phyloP scores from a whole-genome alignment of 78 protist genomes.

The Dictyostelium firmibasis region DNA sequence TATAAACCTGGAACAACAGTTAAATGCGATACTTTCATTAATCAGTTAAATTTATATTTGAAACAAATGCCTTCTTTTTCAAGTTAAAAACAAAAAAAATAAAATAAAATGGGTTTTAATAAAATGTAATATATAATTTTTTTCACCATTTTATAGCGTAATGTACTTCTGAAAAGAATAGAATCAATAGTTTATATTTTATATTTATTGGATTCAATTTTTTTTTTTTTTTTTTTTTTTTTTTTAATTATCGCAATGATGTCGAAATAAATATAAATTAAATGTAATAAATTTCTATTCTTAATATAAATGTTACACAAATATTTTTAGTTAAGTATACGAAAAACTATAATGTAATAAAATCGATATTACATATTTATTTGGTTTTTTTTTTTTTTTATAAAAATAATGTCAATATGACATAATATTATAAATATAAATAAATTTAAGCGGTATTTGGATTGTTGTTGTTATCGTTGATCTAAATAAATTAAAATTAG shows the following conservation, averaged over 20 bases:
- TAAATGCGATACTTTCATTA: constrained; percentile 50
- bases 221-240: too few species aligned
- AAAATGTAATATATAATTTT: background rate
- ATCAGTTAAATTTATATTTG: constrained; percentile 36
- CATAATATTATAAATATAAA: background rate
- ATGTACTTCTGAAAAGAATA: too few species aligned
- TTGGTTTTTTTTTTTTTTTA: background rate
- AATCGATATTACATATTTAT: background rate
- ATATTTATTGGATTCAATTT: too few species aligned
- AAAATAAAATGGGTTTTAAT: background rate
- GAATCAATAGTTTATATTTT: too few species aligned
- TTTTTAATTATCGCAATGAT: too few species aligned
- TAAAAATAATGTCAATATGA: background rate
- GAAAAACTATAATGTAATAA: background rate
- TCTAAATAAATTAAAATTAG: background rate
- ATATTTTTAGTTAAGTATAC: background rate
- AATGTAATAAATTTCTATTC: too few species aligned
- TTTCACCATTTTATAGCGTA: background rate
- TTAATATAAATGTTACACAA: too few species aligned
- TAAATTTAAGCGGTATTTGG: background rate
- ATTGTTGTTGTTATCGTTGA: background rate
- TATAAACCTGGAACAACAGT: constrained; percentile 38
- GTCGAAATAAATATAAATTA: background rate
- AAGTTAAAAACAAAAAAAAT: background rate
- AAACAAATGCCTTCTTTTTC: constrained; percentile 27